Evolutionary conservation across 176 grass and related monocot species (phyloP).

Genomic region (Carex pumila): DNA sequence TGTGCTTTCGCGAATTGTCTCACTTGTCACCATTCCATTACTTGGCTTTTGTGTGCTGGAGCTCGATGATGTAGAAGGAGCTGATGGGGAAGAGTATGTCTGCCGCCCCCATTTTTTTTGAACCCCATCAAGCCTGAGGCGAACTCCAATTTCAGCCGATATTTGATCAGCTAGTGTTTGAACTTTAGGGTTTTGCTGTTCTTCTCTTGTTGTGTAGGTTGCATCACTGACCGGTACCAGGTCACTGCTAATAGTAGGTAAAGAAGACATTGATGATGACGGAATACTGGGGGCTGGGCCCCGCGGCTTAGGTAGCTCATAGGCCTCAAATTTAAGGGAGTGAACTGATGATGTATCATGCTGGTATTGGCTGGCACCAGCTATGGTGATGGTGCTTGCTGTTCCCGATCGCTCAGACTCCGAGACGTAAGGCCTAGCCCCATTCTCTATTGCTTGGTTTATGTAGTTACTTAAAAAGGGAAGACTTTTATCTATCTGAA

Average conservation of each 20-base stretch:
- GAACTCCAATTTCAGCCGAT: constrained; percentile 58
- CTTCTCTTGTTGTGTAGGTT: constrained; percentile 55
- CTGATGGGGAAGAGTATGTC: constrained; percentile 70
- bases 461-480: constrained; percentile 72
- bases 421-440: constrained; percentile 71
- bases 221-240: constrained; percentile 67
- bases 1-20: constrained; percentile 29
- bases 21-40: constrained; percentile 62
- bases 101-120: constrained; percentile 93
- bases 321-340: constrained; percentile 89
- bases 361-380: constrained; percentile 51
- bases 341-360: constrained; percentile 60
- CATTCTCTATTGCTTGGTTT: constrained; percentile 85
- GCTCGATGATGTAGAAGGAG: constrained; percentile 57
- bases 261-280: constrained; percentile 22
- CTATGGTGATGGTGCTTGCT: constrained; percentile 32
- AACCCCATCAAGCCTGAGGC: constrained; percentile 87
- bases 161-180: constrained; percentile 34
- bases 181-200: constrained; percentile 41
- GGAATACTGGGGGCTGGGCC: constrained; percentile 12
- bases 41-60: constrained; percentile 42
- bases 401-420: constrained; percentile 68
- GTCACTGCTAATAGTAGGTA: constrained; percentile 35
- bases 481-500: constrained; percentile 70
- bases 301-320: constrained; percentile 83